phyloP scores from a whole-genome alignment of 148 eudicot species.

The Heliosperma pusillum region DNA sequence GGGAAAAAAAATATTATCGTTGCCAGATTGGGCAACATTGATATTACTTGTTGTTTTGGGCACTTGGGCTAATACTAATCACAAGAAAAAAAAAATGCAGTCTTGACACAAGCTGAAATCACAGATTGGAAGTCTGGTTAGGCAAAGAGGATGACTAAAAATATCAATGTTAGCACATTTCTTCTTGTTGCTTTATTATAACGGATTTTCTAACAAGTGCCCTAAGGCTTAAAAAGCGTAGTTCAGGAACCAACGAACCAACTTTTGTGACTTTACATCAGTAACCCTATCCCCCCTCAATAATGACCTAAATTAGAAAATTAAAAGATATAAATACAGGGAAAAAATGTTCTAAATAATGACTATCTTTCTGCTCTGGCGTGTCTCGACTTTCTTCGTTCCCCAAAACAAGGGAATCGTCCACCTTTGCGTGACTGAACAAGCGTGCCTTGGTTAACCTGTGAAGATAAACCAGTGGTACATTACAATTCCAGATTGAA shows the following conservation, averaged over 20 bases:
- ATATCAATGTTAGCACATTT: not conserved
- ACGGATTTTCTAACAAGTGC: no score
- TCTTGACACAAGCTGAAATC: not conserved
- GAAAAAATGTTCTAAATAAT: conserved; percentile 4
- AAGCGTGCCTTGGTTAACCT: conserved; percentile 55
- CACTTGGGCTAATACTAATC: no score
- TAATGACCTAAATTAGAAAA: conserved; percentile 17
- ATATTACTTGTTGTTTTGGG: no score
- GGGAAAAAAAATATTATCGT: no score
- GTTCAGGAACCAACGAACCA: conserved; percentile 22
- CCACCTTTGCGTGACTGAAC: conserved; percentile 43
- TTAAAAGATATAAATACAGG: conserved; percentile 17
- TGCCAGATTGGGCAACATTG: no score
- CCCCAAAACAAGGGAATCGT: conserved; percentile 63
- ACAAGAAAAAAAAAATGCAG: not conserved
- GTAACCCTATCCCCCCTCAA: conserved; percentile 15
- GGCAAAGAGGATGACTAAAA: not conserved
- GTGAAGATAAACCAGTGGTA: conserved; percentile 6
- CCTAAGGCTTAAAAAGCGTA: conserved; percentile 12
- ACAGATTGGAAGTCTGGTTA: not conserved
- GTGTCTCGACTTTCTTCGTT: conserved; percentile 47
- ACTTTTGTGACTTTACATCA: conserved; percentile 16
- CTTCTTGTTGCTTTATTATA: not conserved
- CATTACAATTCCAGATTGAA: not conserved
- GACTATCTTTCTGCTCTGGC: conserved; percentile 22